phyloP scores from a whole-genome alignment of 495 filamentous ascomycete species.

The Penicillium herquei region DNA sequence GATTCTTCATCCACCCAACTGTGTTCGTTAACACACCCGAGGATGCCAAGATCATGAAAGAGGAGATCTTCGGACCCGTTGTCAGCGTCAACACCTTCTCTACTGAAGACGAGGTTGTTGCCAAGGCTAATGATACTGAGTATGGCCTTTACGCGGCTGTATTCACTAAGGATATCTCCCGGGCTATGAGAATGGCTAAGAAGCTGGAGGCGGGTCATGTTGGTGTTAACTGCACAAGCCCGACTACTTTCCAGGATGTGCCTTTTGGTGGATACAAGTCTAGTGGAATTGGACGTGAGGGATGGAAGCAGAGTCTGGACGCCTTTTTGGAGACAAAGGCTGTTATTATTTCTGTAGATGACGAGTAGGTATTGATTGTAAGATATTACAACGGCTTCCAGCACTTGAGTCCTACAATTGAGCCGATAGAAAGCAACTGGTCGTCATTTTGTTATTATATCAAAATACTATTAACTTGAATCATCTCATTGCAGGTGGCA shows the following conservation, averaged over 20 bases:
- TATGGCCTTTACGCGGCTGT: slow-evolving; percentile 42
- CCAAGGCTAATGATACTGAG: slow-evolving; percentile 40
- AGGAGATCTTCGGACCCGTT: slow-evolving; percentile 51
- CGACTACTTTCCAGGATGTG: slow-evolving; percentile 29
- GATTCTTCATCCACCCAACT: slow-evolving; percentile 47
- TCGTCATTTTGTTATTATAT: no score
- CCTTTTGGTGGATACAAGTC: slow-evolving; percentile 55
- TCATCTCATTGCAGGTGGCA: no score
- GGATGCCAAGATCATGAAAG: slow-evolving; percentile 32
- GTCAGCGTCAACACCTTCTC: slow-evolving; percentile 39
- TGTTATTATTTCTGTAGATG: slow-evolving; percentile 15
- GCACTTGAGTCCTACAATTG: no score
- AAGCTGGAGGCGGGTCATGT: slow-evolving; percentile 51
- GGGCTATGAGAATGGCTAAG: slow-evolving; percentile 45
- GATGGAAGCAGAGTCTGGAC: slow-evolving; percentile 40
- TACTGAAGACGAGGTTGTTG: slow-evolving; percentile 39
- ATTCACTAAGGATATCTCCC: slow-evolving; percentile 48
- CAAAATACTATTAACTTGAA: no score
- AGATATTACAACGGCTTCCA: no score
- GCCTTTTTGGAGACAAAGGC: slow-evolving; percentile 47
- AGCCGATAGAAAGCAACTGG: no score
- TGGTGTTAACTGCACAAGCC: slow-evolving; percentile 49
- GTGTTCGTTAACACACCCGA: slow-evolving; percentile 39
- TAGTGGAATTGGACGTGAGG: slow-evolving; percentile 49
- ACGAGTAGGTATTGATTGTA: no score